Evolutionary conservation across 2,329 filamentous ascomycete genomes (phyloP).

Genomic region (Aspergillus alliaceus): DNA sequence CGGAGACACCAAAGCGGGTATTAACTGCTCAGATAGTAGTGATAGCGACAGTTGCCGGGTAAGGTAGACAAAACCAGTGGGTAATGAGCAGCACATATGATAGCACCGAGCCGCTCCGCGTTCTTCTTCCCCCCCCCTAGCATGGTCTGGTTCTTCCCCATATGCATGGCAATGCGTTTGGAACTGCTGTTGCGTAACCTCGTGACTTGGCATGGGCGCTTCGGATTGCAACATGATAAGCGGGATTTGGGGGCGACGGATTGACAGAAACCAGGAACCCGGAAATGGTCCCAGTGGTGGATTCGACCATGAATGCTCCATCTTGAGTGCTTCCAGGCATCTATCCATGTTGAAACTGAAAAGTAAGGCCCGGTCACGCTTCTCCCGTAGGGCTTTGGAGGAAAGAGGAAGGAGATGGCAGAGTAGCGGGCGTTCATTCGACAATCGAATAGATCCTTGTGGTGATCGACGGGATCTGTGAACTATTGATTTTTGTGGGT

Average conservation of each 20-base stretch:
- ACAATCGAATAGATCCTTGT: constrained; percentile 28
- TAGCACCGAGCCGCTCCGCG: constrained; percentile 9
- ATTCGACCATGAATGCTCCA: constrained; percentile 2
- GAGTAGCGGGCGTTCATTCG: constrained; percentile 13
- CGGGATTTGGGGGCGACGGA: constrained; percentile 6
- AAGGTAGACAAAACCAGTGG: background rate
- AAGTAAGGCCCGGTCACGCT: background rate
- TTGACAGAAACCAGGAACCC: constrained; percentile 13
- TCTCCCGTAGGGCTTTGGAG: constrained; percentile 6
- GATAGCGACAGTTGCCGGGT: background rate
- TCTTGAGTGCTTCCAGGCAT: background rate
- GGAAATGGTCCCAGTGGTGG: constrained; percentile 11
- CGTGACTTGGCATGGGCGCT: constrained; percentile 18
- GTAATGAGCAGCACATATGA: constrained; percentile 15
- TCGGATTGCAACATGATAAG: constrained; percentile 17
- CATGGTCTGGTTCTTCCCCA: constrained; percentile 13
- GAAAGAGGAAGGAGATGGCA: constrained; percentile 15
- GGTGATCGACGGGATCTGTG: constrained; percentile 39
- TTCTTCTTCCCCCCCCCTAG: constrained; percentile 14
- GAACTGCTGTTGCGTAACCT: constrained; percentile 21
- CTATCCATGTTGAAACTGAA: background rate
- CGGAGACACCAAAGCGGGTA: constrained; percentile 7
- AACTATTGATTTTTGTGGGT: constrained; percentile 40
- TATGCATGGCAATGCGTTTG: constrained; percentile 18
- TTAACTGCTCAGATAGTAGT: background rate